phyloP scores from a whole-genome alignment of 305 asterid genomes.

The Fraxinus albicans region DNA sequence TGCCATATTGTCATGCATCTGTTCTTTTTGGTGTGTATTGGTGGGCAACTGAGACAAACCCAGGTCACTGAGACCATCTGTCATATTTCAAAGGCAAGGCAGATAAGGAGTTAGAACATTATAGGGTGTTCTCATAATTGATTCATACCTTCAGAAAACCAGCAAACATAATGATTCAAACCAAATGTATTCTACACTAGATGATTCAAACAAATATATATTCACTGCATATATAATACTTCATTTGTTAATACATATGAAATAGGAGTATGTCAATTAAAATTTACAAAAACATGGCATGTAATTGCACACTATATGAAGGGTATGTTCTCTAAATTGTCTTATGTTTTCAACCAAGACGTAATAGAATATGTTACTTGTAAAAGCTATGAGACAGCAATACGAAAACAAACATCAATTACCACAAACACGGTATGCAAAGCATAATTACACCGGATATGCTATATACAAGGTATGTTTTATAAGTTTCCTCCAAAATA shows the following conservation, averaged over 20 bases:
- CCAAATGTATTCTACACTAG: neutral
- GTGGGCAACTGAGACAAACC: constrained; percentile 52
- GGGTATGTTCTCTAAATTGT: neutral
- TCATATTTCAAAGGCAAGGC: neutral
- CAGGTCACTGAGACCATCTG: constrained; percentile 3
- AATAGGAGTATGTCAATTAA: neutral
- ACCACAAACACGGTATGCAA: too few relatives aligned
- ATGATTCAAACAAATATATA: neutral
- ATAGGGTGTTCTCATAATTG: neutral
- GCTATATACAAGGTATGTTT: too few relatives aligned
- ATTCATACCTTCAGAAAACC: neutral
- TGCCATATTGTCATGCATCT: constrained; percentile 43
- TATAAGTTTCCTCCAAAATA: too few relatives aligned
- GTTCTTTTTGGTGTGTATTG: constrained; percentile 73
- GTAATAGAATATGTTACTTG: too few relatives aligned
- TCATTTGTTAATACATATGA: neutral
- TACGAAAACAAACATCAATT: too few relatives aligned
- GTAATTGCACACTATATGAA: neutral
- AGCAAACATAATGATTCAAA: neutral
- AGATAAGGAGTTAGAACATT: neutral
- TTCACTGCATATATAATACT: neutral
- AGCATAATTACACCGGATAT: too few relatives aligned
- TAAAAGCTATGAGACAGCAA: too few relatives aligned
- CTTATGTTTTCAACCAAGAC: too few relatives aligned
- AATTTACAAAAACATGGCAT: neutral